Conservation (phyloP, 768 basidiomycete genomes). For the Asterophora parasitica region DNA sequence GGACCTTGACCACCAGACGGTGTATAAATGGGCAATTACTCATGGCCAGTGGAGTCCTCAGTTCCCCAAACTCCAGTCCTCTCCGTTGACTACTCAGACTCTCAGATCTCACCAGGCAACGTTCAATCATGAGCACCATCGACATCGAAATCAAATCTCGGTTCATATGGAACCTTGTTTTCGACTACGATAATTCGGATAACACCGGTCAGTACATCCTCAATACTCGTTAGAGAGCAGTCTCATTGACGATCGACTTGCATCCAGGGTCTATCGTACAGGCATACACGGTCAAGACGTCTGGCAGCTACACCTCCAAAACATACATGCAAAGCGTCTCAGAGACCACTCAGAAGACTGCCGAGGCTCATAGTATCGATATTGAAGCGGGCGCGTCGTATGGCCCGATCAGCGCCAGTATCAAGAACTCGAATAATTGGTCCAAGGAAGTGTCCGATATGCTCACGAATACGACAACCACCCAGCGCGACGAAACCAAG, state of each 20-base stretch:
- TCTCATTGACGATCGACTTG: no score
- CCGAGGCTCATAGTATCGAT: not conserved
- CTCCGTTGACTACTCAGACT: no score
- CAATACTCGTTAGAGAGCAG: not conserved
- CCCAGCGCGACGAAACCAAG: no score
- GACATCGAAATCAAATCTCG: not conserved
- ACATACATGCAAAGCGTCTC: not conserved
- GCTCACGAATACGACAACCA: no score
- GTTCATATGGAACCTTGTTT: not conserved
- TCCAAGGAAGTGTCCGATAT: not conserved
- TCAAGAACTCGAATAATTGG: not conserved
- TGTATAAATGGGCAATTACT: no score
- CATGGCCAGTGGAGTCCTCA: no score
- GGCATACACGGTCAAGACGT: not conserved
- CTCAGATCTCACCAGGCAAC: no score
- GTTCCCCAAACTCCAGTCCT: no score
- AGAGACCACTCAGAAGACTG: not conserved
- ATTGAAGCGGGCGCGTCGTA: conserved; percentile 3
- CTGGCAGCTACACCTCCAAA: not conserved
- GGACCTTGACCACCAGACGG: no score
- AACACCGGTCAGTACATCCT: not conserved
- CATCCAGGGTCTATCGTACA: not conserved
- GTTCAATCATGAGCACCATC: no score
- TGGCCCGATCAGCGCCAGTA: conserved; percentile 1
- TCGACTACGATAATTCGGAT: not conserved